These are phyloP conservation scores for Cryptococcus maquisensis DNA, from an alignment of 1,284 basidiomycete genomes.

Conservation along the genomic window DNA sequence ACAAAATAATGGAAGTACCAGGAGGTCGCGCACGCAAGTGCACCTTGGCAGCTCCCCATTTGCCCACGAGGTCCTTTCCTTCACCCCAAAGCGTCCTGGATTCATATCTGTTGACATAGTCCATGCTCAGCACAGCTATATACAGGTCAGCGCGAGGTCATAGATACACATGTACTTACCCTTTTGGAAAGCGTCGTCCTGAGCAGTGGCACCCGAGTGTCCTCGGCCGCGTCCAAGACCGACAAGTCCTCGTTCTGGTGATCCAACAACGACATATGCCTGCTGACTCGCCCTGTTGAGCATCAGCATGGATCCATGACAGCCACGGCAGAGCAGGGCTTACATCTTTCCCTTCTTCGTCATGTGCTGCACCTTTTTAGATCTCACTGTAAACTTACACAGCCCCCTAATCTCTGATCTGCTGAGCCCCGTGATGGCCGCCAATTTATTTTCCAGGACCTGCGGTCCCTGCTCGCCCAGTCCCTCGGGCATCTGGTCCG, in stretches of 20 bases:
- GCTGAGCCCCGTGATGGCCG: constrained; percentile 28
- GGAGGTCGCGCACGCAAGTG: constrained; percentile 83
- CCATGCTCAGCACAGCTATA: constrained; percentile 57
- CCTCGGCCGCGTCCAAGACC: constrained; percentile 87
- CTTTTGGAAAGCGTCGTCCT: constrained; percentile 63
- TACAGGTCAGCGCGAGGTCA: not conserved
- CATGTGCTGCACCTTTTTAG: constrained; percentile 46
- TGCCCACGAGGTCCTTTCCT: constrained; percentile 64
- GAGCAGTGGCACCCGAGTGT: constrained; percentile 55
- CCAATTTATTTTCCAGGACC: constrained; percentile 25
- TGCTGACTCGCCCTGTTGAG: constrained; percentile 17
- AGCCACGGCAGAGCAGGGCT: constrained; percentile 15
- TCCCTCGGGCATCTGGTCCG: constrained; percentile 16
- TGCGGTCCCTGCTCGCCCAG: constrained; percentile 19
- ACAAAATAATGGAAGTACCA: constrained; percentile 29
- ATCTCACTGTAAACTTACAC: constrained; percentile 32
- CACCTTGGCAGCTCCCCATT: constrained; percentile 80
- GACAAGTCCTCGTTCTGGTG: constrained; percentile 78
- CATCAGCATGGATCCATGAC: not conserved
- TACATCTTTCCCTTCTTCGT: constrained; percentile 49
- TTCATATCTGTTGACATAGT: constrained; percentile 84
- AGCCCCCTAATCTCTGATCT: constrained; percentile 31
- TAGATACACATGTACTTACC: constrained; percentile 42
- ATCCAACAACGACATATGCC: constrained; percentile 71
- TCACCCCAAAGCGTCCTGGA: constrained; percentile 74